Evolutionary conservation across 306 rosid species (phyloP), one percentile per base, ranked within the genome.

Genomic region (Urtica urens): DNA sequence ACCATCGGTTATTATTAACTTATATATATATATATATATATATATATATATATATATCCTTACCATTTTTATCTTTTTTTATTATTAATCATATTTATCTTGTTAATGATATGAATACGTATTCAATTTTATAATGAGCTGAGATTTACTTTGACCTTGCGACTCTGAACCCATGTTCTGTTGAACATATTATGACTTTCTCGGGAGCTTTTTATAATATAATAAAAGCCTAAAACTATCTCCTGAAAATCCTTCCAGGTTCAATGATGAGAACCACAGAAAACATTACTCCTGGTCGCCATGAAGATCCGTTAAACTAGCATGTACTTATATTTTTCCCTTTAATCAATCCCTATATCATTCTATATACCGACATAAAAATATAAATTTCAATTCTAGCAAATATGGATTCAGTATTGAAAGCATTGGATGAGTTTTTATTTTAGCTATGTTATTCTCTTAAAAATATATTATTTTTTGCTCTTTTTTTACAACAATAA

Each of bases 121-220:
- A 11, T 18, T 18, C 17, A 28, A 23, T 35, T 3, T 23, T 46
- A 37, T 37, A 10, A 23, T n/a, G 21, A 62, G 20, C 12, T 26
- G 33, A 46, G 68, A 45, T 63, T 23, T 25, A 52, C 37, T 53
- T 53, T 63, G 62, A 54, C 68, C 56, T 14, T 54, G 38, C 53
- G 38, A 31, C n/a, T 53, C 46, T 47, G 38, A 33, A 53, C 60
- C 38, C 60, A 62, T 52, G 54, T 63, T 63, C 40, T 27, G 40
- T 38, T 47, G 16, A 54, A 63, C 46, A 16, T 14, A 62, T 26
- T 33, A 38, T 53, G 22, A 26, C 2, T 41, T 4, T 41, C 17
- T 16, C 17, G 2, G 20, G 12, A 37, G 13, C 0, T 7, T 11
- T 38, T 11, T 38, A 38, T 12, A 38, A 4, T 28, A 28, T 28